Evolutionary conservation across 2,329 filamentous ascomycete species (phyloP), one percentile per base, ranked within the genome.

Genomic region (Metarhizium guizhouense): DNA sequence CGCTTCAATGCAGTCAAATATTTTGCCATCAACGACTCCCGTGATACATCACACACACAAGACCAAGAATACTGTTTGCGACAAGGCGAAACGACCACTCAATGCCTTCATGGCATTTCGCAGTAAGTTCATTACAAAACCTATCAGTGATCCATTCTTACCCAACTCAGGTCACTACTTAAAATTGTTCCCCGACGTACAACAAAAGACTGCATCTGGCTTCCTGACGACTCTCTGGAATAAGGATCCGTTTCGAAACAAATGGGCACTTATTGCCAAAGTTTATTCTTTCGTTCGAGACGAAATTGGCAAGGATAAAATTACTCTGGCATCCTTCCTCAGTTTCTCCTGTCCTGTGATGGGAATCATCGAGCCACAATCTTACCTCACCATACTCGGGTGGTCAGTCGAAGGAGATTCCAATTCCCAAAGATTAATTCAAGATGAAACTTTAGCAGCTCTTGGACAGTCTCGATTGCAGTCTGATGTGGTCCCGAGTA

Each of bases 211-310:
- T 45, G 76, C 78, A 54, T 83, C 79, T 45, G 73, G 72, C 14
- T 70, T 75, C 58, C 65, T 83, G 57, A 74, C 70, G 25, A 63
- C 66, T 34, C 68, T 81, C 57, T 83, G 79, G 80, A 65, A 72
- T 51, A 66, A 69, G 40, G 79, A 82, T 59, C 70, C 69, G 50
- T 75, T 74, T 68, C 74, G 78, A 61, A 70, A 72, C 57, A 74
- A 78, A 60, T 82, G 78, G 78, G 71, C 71, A 51, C 67, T 82
- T 57, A 65, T 82, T 56, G 76, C 78, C 51, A 80, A 79, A 62
- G 76, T 78, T 18, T 83, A 80, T 70, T 82, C 79, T 36, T 72
- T 74, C 57, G 70, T 80, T 51, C 74, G 79, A 51, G 78, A 81
- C 61, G 68, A 74, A 48, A 64, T 76, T 53, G 76, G 77, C 61